A percentile compares a stretch with the other conserved stretches of the same genome.
These are phyloP conservation scores for Dissophora globulifera DNA, from an alignment of 192 early-diverging fungal species.

Conservation along the genomic window DNA sequence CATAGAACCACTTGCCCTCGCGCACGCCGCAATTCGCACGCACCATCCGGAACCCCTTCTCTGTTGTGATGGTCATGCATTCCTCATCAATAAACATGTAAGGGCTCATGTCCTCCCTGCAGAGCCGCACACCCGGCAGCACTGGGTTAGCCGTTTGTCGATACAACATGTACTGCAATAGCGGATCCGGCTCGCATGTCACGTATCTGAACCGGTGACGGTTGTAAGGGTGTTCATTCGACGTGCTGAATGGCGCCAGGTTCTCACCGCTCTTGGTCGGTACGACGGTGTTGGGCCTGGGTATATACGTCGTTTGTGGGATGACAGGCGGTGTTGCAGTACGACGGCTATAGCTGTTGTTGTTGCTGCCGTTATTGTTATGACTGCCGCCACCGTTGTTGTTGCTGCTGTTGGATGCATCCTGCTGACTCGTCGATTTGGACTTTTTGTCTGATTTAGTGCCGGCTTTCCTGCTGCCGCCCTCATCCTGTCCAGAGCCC, in stretches of 20 bases:
- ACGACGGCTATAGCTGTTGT: conserved; percentile 10
- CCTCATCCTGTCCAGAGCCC: conserved; percentile 24
- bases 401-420: too few relatives aligned
- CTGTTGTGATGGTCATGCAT: conserved; percentile 67
- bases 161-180: conserved; percentile 58
- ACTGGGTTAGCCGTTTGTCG: conserved; percentile 60
- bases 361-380: too few relatives aligned
- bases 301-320: conserved; percentile 35
- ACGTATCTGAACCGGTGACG: conserved; percentile 70
- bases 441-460: conserved; percentile 27
- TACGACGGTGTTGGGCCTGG: conserved; percentile 43
- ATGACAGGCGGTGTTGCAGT: conserved; percentile 15
- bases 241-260: conserved; percentile 46
- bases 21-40: conserved; percentile 69
- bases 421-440: too few relatives aligned
- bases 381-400: too few relatives aligned
- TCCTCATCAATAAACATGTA: conserved; percentile 66
- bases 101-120: conserved; percentile 68
- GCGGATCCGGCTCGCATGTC: conserved; percentile 62
- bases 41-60: conserved; percentile 71
- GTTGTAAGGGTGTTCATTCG: conserved; percentile 67
- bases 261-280: conserved; percentile 30
- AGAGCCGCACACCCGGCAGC: conserved; percentile 57
- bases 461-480: conserved; percentile 13
- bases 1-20: conserved; percentile 73